phyloP scores from a whole-genome alignment of 768 basidiomycete species.

The Porphyrellus cyaneotinctus region DNA sequence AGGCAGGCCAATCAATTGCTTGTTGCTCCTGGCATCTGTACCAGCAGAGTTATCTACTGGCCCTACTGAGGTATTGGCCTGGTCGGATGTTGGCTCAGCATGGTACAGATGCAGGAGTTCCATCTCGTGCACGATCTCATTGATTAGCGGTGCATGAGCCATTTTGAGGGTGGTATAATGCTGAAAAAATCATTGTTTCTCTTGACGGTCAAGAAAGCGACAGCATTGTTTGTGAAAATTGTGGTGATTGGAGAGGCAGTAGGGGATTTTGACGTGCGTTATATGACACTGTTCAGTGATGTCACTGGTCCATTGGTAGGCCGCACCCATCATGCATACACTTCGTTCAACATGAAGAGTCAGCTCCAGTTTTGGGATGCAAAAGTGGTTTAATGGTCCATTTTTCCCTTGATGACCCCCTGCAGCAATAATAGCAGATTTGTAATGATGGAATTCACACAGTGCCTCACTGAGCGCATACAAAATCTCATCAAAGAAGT shows the following conservation, averaged over 20 bases:
- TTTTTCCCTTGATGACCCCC: constrained; percentile 8
- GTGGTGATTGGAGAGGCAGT: not conserved
- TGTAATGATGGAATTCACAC: constrained; percentile 8
- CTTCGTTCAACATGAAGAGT: constrained; percentile 15
- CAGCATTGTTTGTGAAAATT: constrained; percentile 10
- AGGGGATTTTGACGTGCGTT: constrained; percentile 3
- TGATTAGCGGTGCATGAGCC: not conserved
- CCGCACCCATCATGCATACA: constrained; percentile 28
- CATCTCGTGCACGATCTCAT: not conserved
- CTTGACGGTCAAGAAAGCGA: constrained; percentile 5
- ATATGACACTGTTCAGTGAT: constrained; percentile 14
- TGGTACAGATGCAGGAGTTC: no score
- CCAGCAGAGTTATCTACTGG: no score
- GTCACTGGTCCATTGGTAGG: constrained; percentile 16
- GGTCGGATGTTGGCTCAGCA: no score
- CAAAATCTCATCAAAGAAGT: not conserved
- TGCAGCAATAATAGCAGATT: not conserved
- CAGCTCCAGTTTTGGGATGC: constrained; percentile 23
- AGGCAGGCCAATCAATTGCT: no score
- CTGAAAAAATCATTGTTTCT: not conserved
- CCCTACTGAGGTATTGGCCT: no score
- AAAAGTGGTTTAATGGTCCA: constrained; percentile 2
- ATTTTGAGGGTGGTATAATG: constrained; percentile 5
- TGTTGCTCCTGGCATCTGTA: no score
- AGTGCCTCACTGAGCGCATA: not conserved